Conservation (phyloP, 1,139 yeast species). For the Scheffersomyces titani region DNA sequence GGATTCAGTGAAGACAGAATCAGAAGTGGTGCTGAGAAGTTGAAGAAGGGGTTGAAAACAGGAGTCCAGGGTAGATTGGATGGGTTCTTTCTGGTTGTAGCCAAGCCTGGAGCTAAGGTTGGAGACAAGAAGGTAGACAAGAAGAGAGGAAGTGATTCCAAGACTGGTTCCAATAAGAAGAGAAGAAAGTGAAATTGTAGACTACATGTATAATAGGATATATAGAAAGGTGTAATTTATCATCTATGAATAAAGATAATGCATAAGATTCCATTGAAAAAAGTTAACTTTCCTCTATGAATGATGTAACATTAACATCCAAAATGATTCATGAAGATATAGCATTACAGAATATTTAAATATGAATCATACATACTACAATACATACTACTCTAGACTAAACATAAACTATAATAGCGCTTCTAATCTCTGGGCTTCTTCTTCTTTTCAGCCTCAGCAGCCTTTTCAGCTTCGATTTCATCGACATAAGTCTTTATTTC, state of each 20-base stretch:
- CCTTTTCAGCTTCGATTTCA: conserved; percentile 89
- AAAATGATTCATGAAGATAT: not conserved
- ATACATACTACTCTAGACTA: not conserved
- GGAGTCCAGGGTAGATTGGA: conserved; percentile 92
- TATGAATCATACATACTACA: not conserved
- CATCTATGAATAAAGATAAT: not conserved
- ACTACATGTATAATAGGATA: not conserved
- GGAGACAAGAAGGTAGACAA: conserved; percentile 20
- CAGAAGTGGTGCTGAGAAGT: conserved; percentile 79
- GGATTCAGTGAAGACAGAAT: conserved; percentile 94
- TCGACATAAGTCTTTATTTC: conserved; percentile 77
- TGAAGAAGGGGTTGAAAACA: conserved; percentile 78
- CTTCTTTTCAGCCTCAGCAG: conserved; percentile 85
- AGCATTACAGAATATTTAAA: not conserved
- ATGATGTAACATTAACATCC: not conserved
- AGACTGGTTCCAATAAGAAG: conserved; percentile 18
- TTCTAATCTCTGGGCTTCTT: conserved; percentile 49
- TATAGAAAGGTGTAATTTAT: too few species aligned
- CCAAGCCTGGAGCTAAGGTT: conserved; percentile 43
- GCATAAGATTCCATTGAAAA: too few species aligned
- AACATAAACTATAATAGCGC: not conserved
- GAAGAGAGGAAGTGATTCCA: conserved; percentile 22
- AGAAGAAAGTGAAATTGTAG: conserved; percentile 13
- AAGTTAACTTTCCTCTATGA: not conserved
- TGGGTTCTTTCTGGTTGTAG: conserved; percentile 77